Evolutionary conservation across 306 rosid genomes (phyloP).

Genomic region (Hippophae tibetana): DNA sequence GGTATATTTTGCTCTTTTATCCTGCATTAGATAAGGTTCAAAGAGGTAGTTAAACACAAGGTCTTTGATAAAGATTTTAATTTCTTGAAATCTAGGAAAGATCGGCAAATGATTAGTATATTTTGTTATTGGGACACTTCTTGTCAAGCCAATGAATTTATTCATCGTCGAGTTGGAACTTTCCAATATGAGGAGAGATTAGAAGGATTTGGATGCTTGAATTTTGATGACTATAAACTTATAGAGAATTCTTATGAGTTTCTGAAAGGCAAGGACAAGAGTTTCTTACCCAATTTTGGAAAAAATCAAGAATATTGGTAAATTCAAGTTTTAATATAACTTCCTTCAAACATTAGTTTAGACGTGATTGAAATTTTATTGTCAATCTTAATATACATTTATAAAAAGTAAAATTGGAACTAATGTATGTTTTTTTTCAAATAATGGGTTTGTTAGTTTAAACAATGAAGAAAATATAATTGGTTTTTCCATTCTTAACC

Average conservation of each 20-base stretch:
- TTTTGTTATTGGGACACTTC: conserved; percentile 17
- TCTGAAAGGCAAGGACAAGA: conserved; percentile 42
- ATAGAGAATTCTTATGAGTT: conserved; percentile 70
- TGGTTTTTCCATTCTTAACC: no score
- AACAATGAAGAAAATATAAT: no score
- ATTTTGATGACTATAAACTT: conserved; percentile 91
- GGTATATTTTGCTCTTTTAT: no score
- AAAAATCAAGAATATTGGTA: conserved; percentile 86
- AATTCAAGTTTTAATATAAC: not conserved
- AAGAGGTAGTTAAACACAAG: conserved; percentile 84
- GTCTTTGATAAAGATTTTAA: conserved; percentile 76
- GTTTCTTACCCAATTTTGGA: conserved; percentile 78
- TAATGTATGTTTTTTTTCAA: no score
- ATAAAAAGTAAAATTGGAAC: no score
- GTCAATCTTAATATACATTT: no score
- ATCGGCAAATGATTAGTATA: conserved; percentile 14
- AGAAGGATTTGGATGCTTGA: conserved; percentile 87
- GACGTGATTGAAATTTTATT: no score
- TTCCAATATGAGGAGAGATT: conserved; percentile 62
- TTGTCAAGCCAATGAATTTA: conserved; percentile 29
- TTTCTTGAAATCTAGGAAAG: conserved; percentile 49
- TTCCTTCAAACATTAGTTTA: not conserved
- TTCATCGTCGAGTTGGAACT: conserved; percentile 38
- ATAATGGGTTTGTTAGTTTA: no score
- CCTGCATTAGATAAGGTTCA: conserved; percentile 31